phyloP scores from a whole-genome alignment of 768 basidiomycete genomes.

The Peribolospora baueri region DNA sequence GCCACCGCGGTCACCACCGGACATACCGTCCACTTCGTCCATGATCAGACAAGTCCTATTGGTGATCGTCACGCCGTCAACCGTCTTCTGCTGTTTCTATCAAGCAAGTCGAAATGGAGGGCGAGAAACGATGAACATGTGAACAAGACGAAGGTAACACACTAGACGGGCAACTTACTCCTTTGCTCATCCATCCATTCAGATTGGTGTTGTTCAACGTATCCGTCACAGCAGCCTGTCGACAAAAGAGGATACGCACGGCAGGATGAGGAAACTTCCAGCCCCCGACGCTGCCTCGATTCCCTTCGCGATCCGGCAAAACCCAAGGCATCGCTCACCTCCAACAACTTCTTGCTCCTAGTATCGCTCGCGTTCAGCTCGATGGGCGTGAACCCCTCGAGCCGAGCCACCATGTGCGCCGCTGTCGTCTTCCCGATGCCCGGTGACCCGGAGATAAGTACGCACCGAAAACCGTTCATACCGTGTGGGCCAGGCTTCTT shows the following conservation, averaged over 20 bases:
- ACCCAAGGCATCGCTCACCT: constrained; percentile 28
- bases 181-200: constrained; percentile 45
- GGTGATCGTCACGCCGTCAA: constrained; percentile 47
- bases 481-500: constrained; percentile 84
- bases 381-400: constrained; percentile 76
- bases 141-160: background rate
- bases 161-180: background rate
- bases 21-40: constrained; percentile 99
- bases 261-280: background rate
- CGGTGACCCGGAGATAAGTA: constrained; percentile 77
- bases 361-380: constrained; percentile 92
- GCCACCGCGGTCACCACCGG: constrained; percentile 85
- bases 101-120: background rate
- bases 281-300: too few relatives aligned
- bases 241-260: background rate
- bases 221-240: constrained; percentile 18
- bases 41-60: constrained; percentile 74
- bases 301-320: background rate
- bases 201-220: constrained; percentile 73
- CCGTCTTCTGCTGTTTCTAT: constrained; percentile 30
- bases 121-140: background rate
- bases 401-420: constrained; percentile 71
- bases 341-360: constrained; percentile 85
- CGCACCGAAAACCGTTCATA: constrained; percentile 62
- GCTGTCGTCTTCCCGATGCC: constrained; percentile 96